Base-by-base conservation (phyloP, 768 basidiomycete genomes). In the Boletus vinaceobasis region DNA sequence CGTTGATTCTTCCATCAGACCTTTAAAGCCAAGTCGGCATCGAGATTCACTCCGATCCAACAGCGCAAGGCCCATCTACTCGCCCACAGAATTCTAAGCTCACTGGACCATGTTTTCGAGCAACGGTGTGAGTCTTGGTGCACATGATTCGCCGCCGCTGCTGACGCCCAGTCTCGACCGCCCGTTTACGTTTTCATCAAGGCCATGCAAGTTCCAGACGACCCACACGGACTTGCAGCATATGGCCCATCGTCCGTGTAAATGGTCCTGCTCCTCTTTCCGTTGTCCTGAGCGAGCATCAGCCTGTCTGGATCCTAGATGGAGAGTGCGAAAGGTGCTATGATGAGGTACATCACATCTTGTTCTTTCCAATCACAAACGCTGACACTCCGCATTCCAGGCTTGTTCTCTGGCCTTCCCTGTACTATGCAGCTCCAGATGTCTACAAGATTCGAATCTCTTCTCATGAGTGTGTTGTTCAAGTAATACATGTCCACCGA, bases 401-500 rank as follows among this genome's bases (percentile, higher is more conserved):
- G n/a, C n/a, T n/a, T n/a, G 90, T 93, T 17, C 78, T 93, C 29
- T 94, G 91, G 91, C 91, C 91, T 0, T 87, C 85, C 58, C 74
- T 94, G 17, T 91, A 93, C 68, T 93, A 91, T 62, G 87, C 88
- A 11, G 81, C 92, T 45, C 90, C 90, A 2, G 90, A 93, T 64
- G 91, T 90, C 1, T 91, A 91, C 0, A 91, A 89, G 73, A 92
- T n/a, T n/a, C 87, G 0, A 91, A 88, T 58, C 67, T 81, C 38
- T 90, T 88, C 67, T 90, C 70, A 90, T 93, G 72, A 84, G 83
- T 31, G 87, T 79, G 0, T 81, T 86, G 0, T 98, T 85, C 77
- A 83, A 85, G 60, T 87, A 93, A 60, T 98, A 98, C 69, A 83
- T 86, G 55, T 80, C 87, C 11, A 92, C 94, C 56, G 98, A 99